Base-by-base conservation (phyloP, 306 rosid species). In the Inga leiocalycina region DNA sequence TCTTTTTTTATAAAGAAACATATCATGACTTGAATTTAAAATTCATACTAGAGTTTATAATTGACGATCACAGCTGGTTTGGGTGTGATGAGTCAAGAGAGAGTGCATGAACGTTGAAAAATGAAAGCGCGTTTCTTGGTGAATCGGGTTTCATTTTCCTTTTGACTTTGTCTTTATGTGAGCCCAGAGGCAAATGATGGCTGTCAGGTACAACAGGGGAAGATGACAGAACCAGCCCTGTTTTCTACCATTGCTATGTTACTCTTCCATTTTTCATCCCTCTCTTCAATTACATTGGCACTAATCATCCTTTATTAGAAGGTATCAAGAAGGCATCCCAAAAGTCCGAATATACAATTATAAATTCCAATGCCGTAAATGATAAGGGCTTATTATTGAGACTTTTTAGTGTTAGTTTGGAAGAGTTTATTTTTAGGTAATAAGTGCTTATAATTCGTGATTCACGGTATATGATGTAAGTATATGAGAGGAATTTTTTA, bases 111-210 rank as follows among this genome's bases (percentile, higher is more conserved):
- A 90, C 84, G 59, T 85, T 81, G 84, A 83, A 86, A 84, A 80
- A 48, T 78, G 89, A 89, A 91, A 89, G 86, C 94, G 94, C 93
- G 96, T 93, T 85, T 81, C 30, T 72, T 52, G 88, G 73, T 82
- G 83, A 72, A 13, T 24, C 19, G 22, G 30, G 41, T 78, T 86
- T 76, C 89, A 74, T 72, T 74, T 75, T 59, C 72, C 83, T 16
- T 81, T 82, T 89, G 78, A 74, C 76, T 87, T 85, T 78, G 75
- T 44, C 27, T 30, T 2, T 2, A 68, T n/a, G 5, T 5, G 8
- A 30, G 14, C 32, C 30, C 66, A 59, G 66, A 20, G 78, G 70
- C 68, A 4, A 19, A 17, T 75, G 72, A 74, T 46, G 43, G 56
- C 76, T 75, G 87, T 57, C 76, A 73, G 62, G 83, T 77, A 22